Conservation (phyloP, 176 grass and related monocot species). For the Raddia guianensis region DNA sequence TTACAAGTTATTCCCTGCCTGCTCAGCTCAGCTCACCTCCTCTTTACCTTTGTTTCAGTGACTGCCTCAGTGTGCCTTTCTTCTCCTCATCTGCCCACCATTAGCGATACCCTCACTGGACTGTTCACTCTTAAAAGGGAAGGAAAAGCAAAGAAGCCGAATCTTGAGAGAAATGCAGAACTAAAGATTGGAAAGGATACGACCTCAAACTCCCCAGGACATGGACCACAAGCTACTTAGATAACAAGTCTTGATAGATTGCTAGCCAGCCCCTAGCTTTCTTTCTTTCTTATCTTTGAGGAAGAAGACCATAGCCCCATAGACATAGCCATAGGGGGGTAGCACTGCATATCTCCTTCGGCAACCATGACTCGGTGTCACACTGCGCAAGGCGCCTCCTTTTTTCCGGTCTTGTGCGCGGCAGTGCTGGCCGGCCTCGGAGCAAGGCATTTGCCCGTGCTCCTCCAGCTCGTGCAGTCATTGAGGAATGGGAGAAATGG, state of each 20-base stretch:
- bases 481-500: constrained; percentile 42
- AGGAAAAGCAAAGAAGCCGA: constrained; percentile 38
- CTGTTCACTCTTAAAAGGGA: constrained; percentile 42
- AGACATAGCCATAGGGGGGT: neutral
- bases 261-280: constrained; percentile 41
- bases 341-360: constrained; percentile 43
- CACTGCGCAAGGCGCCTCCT: neutral
- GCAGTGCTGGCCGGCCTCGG: constrained; percentile 50
- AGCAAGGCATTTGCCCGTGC: constrained; percentile 46
- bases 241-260: constrained; percentile 60
- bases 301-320: constrained; percentile 34
- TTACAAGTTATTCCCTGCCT: constrained; percentile 52
- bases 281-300: constrained; percentile 39
- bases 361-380: constrained; percentile 46
- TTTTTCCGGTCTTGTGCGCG: constrained; percentile 41
- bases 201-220: constrained; percentile 56
- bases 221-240: constrained; percentile 59
- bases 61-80: constrained; percentile 8
- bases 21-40: constrained; percentile 26
- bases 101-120: constrained; percentile 45
- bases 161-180: constrained; percentile 57
- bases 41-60: constrained; percentile 58
- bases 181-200: constrained; percentile 55
- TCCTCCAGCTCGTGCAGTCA: constrained; percentile 42
- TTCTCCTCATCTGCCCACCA: constrained; percentile 43